A percentile compares a stretch with the other conserved stretches of the same genome.
phyloP scores from a whole-genome alignment of 148 eudicot genomes.

The Gaultheria prostrata region DNA sequence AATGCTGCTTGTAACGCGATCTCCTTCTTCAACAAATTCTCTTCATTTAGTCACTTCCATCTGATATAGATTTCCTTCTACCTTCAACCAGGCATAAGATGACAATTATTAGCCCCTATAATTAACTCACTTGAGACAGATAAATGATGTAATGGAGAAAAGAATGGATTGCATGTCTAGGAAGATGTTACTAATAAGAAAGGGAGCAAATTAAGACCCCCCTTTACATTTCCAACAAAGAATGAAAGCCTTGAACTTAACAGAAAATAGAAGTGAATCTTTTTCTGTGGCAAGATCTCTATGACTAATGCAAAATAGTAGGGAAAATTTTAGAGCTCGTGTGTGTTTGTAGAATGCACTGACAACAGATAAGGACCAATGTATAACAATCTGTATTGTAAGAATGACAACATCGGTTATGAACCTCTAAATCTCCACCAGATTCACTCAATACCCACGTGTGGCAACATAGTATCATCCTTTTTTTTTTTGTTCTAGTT shows the following conservation, averaged over 20 bases:
- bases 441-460: neutral
- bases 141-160: neutral
- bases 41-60: conserved; percentile 80
- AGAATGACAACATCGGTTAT: neutral
- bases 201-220: too few relatives aligned
- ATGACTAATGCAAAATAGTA: neutral
- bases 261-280: too few relatives aligned
- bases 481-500: too few relatives aligned
- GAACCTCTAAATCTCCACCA: neutral
- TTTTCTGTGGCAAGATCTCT: neutral
- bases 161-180: neutral
- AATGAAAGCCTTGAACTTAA: too few relatives aligned
- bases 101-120: neutral
- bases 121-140: neutral
- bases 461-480: neutral
- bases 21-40: conserved; percentile 71
- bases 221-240: too few relatives aligned
- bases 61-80: conserved; percentile 66
- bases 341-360: neutral
- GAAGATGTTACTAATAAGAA: conserved; percentile 25
- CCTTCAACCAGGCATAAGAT: conserved; percentile 39
- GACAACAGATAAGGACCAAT: neutral
- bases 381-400: neutral
- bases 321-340: neutral
- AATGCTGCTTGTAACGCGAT: conserved; percentile 76